Base-by-base conservation (phyloP, 345 rosid species). In the Ceriops tagal region DNA sequence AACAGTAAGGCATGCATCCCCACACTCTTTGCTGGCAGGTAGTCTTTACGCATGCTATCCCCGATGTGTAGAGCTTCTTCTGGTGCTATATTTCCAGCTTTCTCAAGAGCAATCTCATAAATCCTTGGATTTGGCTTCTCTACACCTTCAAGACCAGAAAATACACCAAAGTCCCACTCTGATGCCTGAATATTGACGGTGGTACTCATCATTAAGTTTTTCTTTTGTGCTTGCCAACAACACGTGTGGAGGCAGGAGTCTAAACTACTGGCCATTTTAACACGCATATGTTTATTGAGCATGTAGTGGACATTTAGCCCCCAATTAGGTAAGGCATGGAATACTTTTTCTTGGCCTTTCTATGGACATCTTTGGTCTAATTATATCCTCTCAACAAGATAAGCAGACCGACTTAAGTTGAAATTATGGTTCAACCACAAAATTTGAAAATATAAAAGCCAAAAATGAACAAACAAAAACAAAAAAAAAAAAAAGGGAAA, bases 121-220 rank as follows among this genome's bases (percentile, higher is more conserved):
- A 93, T 89, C 75, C 76, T 82, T 2, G 92, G 92, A 75, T 93
- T 85, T 5, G 98, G 98, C 81, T 93, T 93, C 87, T 93, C 98
- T 20, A 93, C 78, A 32, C 98, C 98, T 72, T 86, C 97, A 34
- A 91, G 71, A 37, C 98, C 98, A 49, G 98, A 93, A 79, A 93
- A 93, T 30, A 93, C 97, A 68, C 98, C 97, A 78, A 93, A 91
- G 72, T 91, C 98, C 97, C 97, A 93, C 78, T 93, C 98, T 1
- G 87, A 79, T 3, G 81, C 92, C 98, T 92, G 70, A 43, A 43
- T 13, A 13, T 43, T 13, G 49, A 43, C 13, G 49, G 49, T 13
- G 13, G 49, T 13, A 3, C 19, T 43, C 7, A 9, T 13, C 7
- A 37, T 73, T 53, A 70, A 53, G 55, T 51, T 62, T 35, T 27